phyloP scores from a whole-genome alignment of 805 yeast species.

The Candida suzukii region DNA sequence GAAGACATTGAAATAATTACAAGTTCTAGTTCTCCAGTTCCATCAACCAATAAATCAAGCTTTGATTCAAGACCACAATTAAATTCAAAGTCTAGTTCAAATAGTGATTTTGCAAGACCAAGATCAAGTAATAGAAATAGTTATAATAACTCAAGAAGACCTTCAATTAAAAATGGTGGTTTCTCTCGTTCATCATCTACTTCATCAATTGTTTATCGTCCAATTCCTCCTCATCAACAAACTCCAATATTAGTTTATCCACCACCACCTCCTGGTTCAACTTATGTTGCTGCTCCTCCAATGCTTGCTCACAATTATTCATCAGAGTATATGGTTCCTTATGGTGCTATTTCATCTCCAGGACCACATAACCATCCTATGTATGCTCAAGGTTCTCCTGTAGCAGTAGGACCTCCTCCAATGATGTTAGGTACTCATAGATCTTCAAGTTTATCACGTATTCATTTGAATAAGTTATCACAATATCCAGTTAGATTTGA shows the following conservation, averaged over 20 bases:
- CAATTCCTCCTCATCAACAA: neutral
- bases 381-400: too few species aligned
- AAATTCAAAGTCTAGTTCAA: too few species aligned
- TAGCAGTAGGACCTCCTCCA: too few species aligned
- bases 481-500: too few species aligned
- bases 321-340: neutral
- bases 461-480: too few species aligned
- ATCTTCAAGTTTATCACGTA: too few species aligned
- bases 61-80: too few species aligned
- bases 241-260: neutral
- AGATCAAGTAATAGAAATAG: constrained; percentile 1
- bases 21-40: too few species aligned
- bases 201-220: constrained; percentile 7
- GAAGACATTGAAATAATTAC: constrained; percentile 10
- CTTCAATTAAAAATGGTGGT: constrained; percentile 1
- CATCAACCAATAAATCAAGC: constrained; percentile 1
- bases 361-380: neutral
- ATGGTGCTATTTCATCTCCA: neutral
- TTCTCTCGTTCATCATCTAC: constrained; percentile 12
- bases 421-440: too few species aligned
- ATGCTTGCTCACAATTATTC: neutral
- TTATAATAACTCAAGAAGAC: neutral
- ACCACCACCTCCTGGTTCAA: neutral
- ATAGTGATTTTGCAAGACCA: too few species aligned
- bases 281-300: too few species aligned